These are phyloP conservation scores for Pythium aphanidermatum DNA, from an alignment of 352 stramenopile genomes.

Conservation along the genomic window DNA sequence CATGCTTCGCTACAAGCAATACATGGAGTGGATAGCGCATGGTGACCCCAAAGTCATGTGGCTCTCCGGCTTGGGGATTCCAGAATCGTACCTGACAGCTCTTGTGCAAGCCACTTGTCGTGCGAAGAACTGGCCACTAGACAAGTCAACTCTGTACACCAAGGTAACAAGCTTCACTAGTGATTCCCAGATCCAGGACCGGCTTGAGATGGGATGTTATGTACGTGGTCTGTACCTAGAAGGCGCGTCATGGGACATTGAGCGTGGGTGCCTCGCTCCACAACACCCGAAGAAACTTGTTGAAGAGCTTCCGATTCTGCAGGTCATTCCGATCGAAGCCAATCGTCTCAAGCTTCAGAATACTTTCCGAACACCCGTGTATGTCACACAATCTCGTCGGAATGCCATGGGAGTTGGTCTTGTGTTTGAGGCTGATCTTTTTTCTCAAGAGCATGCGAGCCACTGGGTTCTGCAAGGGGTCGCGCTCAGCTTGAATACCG, in stretches of 20 bases:
- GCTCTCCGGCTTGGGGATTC: conserved; percentile 92
- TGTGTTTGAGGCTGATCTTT: conserved; percentile 93
- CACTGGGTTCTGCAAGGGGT: conserved; percentile 95
- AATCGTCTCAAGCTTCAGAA: conserved; percentile 93
- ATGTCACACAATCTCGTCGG: conserved; percentile 91
- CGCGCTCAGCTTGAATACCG: conserved; percentile 89
- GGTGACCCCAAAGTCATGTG: conserved; percentile 92
- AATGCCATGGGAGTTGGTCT: conserved; percentile 96
- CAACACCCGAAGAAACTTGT: conserved; percentile 95
- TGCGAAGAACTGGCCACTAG: conserved; percentile 91
- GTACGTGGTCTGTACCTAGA: conserved; percentile 91
- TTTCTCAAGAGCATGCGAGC: conserved; percentile 86
- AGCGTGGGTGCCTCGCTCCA: conserved; percentile 58
- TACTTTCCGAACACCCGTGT: conserved; percentile 94
- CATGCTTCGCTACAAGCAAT: conserved; percentile 82
- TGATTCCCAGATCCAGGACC: conserved; percentile 50
- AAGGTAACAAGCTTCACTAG: conserved; percentile 84
- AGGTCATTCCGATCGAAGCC: conserved; percentile 94
- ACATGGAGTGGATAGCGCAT: conserved; percentile 87
- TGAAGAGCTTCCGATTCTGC: conserved; percentile 90
- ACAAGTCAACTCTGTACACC: conserved; percentile 94
- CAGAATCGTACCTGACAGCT: conserved; percentile 94
- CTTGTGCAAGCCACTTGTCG: conserved; percentile 94
- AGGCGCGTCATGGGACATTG: conserved; percentile 90
- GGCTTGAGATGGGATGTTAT: conserved; percentile 88